phyloP scores from a whole-genome alignment of 176 grass and related monocot genomes.

The Chloris gayana region DNA sequence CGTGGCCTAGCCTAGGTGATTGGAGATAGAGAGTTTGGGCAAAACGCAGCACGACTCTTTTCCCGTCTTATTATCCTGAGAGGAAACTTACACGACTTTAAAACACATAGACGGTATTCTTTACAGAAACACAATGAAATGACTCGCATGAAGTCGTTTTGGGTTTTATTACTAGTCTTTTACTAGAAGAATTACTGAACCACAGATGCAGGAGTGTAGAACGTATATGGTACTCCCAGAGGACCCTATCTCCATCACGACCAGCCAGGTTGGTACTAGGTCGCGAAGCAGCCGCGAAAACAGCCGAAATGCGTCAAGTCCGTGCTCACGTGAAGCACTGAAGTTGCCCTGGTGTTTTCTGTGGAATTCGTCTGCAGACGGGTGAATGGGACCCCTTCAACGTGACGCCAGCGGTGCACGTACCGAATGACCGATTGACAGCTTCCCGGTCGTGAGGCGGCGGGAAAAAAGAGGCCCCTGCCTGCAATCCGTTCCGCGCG shows the following conservation, averaged over 20 bases:
- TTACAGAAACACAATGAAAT: too few species aligned
- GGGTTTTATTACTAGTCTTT: too few species aligned
- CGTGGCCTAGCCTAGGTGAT: background rate
- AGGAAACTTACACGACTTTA: too few species aligned
- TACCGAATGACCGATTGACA: background rate
- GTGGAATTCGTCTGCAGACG: conserved; percentile 12
- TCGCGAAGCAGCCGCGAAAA: conserved; percentile 35
- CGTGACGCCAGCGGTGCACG: background rate
- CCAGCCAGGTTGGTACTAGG: too few species aligned
- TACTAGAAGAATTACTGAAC: too few species aligned
- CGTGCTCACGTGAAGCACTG: background rate
- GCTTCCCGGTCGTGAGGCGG: background rate
- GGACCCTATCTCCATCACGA: too few species aligned
- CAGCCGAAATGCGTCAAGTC: background rate
- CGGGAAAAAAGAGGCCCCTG: background rate
- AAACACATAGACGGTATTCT: too few species aligned
- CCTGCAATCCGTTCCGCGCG: background rate
- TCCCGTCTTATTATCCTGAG: background rate
- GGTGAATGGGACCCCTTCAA: background rate
- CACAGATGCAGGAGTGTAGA: too few species aligned
- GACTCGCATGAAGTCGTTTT: too few species aligned
- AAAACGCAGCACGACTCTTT: background rate
- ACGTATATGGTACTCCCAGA: too few species aligned
- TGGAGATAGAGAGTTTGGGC: background rate
- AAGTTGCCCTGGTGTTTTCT: conserved; percentile 29